Evolutionary conservation across 495 filamentous ascomycete genomes (phyloP).

Genomic region (Hypoxylon intermedium): DNA sequence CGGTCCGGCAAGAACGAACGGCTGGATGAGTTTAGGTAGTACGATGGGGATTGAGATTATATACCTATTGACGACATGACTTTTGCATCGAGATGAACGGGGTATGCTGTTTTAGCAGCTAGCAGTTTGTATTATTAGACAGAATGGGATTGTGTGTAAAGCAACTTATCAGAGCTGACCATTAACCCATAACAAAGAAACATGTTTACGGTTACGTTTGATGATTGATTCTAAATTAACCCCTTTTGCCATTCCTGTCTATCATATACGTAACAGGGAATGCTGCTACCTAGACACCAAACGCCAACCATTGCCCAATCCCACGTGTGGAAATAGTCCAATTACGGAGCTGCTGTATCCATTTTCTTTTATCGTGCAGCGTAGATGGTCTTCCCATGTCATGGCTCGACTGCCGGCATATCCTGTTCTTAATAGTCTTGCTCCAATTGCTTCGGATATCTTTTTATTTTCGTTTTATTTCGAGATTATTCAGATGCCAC

Average conservation of each 20-base stretch:
- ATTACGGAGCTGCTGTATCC: background rate
- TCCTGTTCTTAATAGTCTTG: no score
- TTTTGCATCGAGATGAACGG: no score
- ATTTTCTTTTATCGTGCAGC: background rate
- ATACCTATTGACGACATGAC: background rate
- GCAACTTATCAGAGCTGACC: conserved; percentile 13
- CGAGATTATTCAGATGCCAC: conserved; percentile 44
- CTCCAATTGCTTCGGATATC: no score
- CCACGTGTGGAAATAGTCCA: background rate
- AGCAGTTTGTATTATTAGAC: conserved; percentile 20
- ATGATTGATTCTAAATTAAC: no score
- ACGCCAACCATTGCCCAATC: background rate
- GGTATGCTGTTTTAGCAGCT: conserved; percentile 2
- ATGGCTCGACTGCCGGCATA: no score
- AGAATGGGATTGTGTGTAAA: conserved; percentile 20
- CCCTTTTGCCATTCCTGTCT: background rate
- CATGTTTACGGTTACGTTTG: no score
- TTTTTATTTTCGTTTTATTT: background rate
- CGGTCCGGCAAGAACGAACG: background rate
- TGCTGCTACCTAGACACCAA: background rate
- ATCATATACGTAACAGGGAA: background rate
- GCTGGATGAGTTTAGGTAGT: conserved; percentile 6
- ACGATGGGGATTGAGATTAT: conserved; percentile 7
- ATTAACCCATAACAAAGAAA: no score
- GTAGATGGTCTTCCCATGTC: background rate